These are phyloP conservation scores for Diutina pseudorugosa DNA, from an alignment of 1,139 yeast species.

Conservation along the genomic window DNA sequence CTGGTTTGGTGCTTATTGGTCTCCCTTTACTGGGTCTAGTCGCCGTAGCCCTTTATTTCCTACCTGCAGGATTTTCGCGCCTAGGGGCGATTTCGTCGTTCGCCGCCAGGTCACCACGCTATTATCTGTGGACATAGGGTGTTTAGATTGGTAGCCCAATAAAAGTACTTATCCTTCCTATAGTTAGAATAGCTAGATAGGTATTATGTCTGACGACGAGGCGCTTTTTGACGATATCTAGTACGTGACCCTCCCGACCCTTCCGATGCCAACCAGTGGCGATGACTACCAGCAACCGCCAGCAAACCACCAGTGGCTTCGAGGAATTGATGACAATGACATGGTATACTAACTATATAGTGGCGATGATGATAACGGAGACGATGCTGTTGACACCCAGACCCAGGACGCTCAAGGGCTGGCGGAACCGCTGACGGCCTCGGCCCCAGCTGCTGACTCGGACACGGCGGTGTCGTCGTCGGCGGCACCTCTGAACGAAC, in stretches of 20 bases:
- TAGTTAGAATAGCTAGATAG: conserved; percentile 8
- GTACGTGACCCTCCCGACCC: conserved; percentile 11
- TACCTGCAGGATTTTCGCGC: background rate
- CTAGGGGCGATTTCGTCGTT: background rate
- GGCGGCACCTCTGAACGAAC: background rate
- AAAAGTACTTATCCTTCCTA: conserved; percentile 6
- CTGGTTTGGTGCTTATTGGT: no score
- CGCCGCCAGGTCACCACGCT: background rate
- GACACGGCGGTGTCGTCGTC: background rate
- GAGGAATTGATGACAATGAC: background rate
- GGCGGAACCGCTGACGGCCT: conserved; percentile 2
- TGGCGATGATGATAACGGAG: conserved; percentile 9
- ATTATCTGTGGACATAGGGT: background rate
- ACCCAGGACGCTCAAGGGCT: conserved; percentile 3
- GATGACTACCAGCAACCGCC: conserved; percentile 8
- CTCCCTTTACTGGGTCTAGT: no score
- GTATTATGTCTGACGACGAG: conserved; percentile 50
- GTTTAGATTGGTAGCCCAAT: conserved; percentile 3
- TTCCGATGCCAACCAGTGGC: conserved; percentile 7
- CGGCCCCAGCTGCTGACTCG: conserved; percentile 5
- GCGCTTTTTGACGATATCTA: conserved; percentile 73
- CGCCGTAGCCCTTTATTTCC: no score
- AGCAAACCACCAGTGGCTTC: conserved; percentile 4
- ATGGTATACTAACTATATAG: conserved; percentile 8
- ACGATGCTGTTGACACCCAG: conserved; percentile 6